These are phyloP conservation scores for Blastomyces parvus DNA, from an alignment of 2,329 filamentous ascomycete genomes.

Conservation along the genomic window DNA sequence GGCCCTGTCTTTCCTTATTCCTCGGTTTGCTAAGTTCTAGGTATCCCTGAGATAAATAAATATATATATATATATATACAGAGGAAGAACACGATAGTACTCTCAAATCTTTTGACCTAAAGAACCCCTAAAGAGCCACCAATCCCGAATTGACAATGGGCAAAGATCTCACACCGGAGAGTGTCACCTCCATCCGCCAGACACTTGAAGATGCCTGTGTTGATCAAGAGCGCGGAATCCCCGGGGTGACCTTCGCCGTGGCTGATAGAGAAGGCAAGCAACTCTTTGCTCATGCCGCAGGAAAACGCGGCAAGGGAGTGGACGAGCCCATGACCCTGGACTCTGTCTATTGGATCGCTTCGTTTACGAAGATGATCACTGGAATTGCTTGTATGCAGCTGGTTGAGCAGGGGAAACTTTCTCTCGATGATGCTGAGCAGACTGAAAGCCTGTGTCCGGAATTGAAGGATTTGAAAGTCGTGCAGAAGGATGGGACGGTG, in stretches of 20 bases:
- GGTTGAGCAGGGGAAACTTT: conserved; percentile 35
- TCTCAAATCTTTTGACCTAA: not conserved
- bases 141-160: conserved; percentile 7
- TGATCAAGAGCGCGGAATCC: conserved; percentile 34
- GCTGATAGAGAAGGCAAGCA: conserved; percentile 42
- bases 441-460: conserved; percentile 37
- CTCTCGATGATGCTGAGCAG: conserved; percentile 34
- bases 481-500: conserved; percentile 28
- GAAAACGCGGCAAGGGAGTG: conserved; percentile 36
- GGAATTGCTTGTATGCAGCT: conserved; percentile 41
- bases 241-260: conserved; percentile 39
- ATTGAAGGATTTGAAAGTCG: conserved; percentile 34
- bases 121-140: not conserved
- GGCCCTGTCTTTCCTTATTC: not conserved
- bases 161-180: conserved; percentile 10
- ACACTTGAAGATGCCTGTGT: conserved; percentile 17
- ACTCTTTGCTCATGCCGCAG: conserved; percentile 42
- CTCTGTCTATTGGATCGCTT: conserved; percentile 50
- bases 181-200: conserved; percentile 8
- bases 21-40: not conserved
- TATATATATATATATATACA: not conserved
- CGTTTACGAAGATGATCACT: conserved; percentile 41
- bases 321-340: conserved; percentile 50
- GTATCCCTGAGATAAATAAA: not conserved
- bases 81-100: not conserved